Conservation (phyloP, 73 alveolate species). For the Paramecium sexaurelia region DNA sequence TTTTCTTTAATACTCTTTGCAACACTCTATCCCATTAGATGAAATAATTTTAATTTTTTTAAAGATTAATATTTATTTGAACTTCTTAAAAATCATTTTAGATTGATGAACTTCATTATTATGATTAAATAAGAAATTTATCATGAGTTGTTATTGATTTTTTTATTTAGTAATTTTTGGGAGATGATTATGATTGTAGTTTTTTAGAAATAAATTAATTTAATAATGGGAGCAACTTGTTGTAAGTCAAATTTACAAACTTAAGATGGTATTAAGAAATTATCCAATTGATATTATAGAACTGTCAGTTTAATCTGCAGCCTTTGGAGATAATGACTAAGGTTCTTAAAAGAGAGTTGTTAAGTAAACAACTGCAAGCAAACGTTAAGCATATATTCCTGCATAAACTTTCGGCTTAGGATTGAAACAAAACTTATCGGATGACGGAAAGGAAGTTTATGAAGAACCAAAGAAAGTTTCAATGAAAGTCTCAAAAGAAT, state of each 20-base stretch:
- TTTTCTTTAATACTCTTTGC: constrained; percentile 4
- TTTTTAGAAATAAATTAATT: neutral
- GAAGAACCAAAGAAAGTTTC: constrained; percentile 48
- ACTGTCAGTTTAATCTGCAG: constrained; percentile 46
- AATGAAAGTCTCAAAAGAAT: constrained; percentile 54
- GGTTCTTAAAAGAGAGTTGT: neutral
- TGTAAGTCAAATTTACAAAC: constrained; percentile 11
- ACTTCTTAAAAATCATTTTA: too few species aligned
- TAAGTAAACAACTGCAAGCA: neutral
- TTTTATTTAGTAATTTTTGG: neutral
- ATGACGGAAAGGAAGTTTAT: constrained; percentile 24
- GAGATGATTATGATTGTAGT: neutral
- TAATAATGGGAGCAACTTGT: constrained; percentile 55
- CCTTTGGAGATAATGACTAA: constrained; percentile 19
- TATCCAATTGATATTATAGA: neutral
- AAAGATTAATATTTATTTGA: neutral
- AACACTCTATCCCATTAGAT: neutral
- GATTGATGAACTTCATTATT: too few species aligned
- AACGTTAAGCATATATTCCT: constrained; percentile 40
- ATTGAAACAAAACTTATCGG: constrained; percentile 33
- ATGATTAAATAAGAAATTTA: too few species aligned
- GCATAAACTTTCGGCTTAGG: constrained; percentile 29
- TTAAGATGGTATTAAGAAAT: constrained; percentile 20
- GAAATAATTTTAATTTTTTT: neutral
- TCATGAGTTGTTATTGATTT: neutral